Conservation (phyloP, 371 early-diverging fungal genomes). For the Mucor plumbeus region DNA sequence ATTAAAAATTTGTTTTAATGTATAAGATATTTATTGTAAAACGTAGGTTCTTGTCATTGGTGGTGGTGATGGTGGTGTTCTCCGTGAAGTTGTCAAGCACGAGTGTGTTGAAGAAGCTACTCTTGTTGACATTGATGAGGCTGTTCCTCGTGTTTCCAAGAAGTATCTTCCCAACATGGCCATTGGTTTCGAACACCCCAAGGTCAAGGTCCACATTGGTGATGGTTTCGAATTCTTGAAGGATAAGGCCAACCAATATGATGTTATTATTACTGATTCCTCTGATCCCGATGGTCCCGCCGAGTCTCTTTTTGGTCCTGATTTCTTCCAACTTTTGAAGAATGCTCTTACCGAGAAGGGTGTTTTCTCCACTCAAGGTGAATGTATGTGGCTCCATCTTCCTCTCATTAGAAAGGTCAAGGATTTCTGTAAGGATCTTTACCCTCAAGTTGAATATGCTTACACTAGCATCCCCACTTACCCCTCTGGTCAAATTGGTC, state of each 20-base stretch:
- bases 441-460: slow-evolving; percentile 91
- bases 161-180: slow-evolving; percentile 93
- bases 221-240: slow-evolving; percentile 94
- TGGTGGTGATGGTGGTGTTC: slow-evolving; percentile 98
- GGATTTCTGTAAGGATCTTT: slow-evolving; percentile 77
- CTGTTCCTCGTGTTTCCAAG: slow-evolving; percentile 90
- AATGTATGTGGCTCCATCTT: slow-evolving; percentile 97
- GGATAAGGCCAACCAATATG: slow-evolving; percentile 85
- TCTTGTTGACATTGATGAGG: slow-evolving; percentile 97
- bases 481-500: slow-evolving; percentile 97
- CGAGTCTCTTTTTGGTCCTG: slow-evolving; percentile 88
- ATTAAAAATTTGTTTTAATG: slow-evolving; percentile 5
- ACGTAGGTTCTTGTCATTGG: slow-evolving; percentile 93
- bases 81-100: slow-evolving; percentile 97
- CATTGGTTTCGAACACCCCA: slow-evolving; percentile 92
- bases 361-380: slow-evolving; percentile 95
- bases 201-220: slow-evolving; percentile 91
- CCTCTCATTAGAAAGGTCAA: slow-evolving; percentile 88
- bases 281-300: slow-evolving; percentile 98
- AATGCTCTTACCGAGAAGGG: slow-evolving; percentile 91
- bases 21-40: background rate
- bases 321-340: slow-evolving; percentile 91
- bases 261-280: slow-evolving; percentile 98
- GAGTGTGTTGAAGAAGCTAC: slow-evolving; percentile 87
- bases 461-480: slow-evolving; percentile 95